phyloP scores from a whole-genome alignment of 2,329 filamentous ascomycete genomes.

The Epichloe hybrida region DNA sequence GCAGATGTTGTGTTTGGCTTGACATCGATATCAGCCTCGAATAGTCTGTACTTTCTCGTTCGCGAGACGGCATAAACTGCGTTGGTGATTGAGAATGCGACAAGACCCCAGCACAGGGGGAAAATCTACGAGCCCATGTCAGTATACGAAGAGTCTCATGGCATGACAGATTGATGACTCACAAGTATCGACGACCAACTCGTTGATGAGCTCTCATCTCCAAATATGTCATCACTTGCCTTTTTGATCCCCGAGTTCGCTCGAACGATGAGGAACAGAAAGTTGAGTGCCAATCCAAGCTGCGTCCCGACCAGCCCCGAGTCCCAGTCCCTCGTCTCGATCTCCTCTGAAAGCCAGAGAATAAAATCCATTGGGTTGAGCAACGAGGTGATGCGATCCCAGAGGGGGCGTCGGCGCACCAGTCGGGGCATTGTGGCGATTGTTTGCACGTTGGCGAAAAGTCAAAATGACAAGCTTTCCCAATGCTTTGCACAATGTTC shows the following conservation, averaged over 20 bases:
- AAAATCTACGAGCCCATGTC: conserved; percentile 33
- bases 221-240: conserved; percentile 70
- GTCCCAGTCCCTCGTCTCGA: conserved; percentile 86
- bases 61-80: conserved; percentile 70
- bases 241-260: conserved; percentile 52
- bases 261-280: conserved; percentile 67
- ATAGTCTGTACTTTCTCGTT: conserved; percentile 78
- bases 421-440: conserved; percentile 51
- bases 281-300: conserved; percentile 62
- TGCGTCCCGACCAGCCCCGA: conserved; percentile 65
- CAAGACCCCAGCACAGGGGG: conserved; percentile 57
- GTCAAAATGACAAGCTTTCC: background rate
- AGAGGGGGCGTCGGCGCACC: conserved; percentile 66
- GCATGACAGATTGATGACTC: conserved; percentile 15
- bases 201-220: conserved; percentile 47
- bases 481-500: background rate
- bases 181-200: conserved; percentile 51
- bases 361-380: conserved; percentile 82
- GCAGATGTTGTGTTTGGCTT: conserved; percentile 71
- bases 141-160: background rate
- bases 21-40: conserved; percentile 71
- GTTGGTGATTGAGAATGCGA: conserved; percentile 56
- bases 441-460: background rate
- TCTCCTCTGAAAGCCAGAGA: conserved; percentile 82
- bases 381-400: conserved; percentile 65